Conservation (phyloP, 2,329 filamentous ascomycete species). For the Zasmidium angulare region DNA sequence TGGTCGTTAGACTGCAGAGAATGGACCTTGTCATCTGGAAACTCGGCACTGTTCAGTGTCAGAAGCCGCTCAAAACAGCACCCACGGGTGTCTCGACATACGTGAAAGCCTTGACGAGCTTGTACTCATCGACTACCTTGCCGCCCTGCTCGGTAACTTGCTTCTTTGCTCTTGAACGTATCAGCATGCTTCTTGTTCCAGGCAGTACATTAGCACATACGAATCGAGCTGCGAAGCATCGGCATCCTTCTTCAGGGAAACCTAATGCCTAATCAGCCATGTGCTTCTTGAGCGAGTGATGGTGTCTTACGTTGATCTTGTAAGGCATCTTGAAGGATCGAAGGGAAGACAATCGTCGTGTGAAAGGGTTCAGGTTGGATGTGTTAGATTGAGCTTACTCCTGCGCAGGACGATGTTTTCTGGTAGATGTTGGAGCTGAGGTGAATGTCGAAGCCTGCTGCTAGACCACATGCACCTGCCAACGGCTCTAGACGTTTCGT, state of each 20-base stretch:
- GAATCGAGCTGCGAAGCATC: slow-evolving; percentile 65
- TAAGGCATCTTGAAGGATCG: slow-evolving; percentile 19
- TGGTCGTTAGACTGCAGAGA: slow-evolving; percentile 69
- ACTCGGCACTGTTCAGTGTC: slow-evolving; percentile 34
- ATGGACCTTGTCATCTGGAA: slow-evolving; percentile 64
- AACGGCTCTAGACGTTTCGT: too few relatives aligned
- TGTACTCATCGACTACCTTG: slow-evolving; percentile 80
- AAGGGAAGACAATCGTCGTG: slow-evolving; percentile 10
- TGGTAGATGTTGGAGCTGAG: background rate
- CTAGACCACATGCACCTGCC: too few relatives aligned
- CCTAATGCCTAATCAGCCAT: slow-evolving; percentile 51
- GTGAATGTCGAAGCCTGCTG: slow-evolving; percentile 7
- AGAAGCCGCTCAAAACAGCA: background rate
- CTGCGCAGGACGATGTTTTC: background rate
- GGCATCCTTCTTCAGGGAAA: slow-evolving; percentile 73
- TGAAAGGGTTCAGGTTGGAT: slow-evolving; percentile 4
- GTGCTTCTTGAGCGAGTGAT: slow-evolving; percentile 1
- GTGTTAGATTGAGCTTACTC: background rate
- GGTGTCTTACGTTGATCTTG: slow-evolving; percentile 31
- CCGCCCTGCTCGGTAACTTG: slow-evolving; percentile 73
- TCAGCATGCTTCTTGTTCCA: background rate
- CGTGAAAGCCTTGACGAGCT: slow-evolving; percentile 89
- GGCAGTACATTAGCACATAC: slow-evolving; percentile 46
- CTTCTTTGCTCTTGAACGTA: slow-evolving; percentile 67
- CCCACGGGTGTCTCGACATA: slow-evolving; percentile 51